A percentile compares a stretch with the other conserved stretches of the same genome.
Conservation (phyloP, 352 stramenopile genomes). For the Phytophthora quininea region DNA sequence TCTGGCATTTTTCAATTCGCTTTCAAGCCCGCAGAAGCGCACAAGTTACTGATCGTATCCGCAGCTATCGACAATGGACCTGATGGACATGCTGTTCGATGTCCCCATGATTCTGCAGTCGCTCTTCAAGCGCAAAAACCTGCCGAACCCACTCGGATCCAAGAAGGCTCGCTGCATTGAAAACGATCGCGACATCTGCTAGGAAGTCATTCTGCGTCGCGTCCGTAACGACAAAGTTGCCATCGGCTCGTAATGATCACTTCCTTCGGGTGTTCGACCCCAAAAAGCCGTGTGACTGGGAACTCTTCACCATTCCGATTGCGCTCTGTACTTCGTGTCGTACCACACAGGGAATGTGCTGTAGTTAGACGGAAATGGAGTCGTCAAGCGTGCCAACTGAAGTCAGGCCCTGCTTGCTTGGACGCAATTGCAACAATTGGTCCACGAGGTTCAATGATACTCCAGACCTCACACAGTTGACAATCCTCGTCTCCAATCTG, state of each 20-base stretch:
- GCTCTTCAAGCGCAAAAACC: not conserved
- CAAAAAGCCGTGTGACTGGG: slow-evolving; percentile 28
- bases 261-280: slow-evolving; percentile 43
- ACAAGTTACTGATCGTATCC: not conserved
- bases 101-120: slow-evolving; percentile 8
- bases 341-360: slow-evolving; percentile 35
- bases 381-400: slow-evolving; percentile 30
- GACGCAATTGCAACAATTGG: slow-evolving; percentile 22
- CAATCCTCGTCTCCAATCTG: slow-evolving; percentile 11
- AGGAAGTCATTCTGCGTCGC: slow-evolving; percentile 34
- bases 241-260: slow-evolving; percentile 30
- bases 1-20: slow-evolving; percentile 6
- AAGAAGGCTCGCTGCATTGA: slow-evolving; percentile 1
- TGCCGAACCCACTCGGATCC: slow-evolving; percentile 6
- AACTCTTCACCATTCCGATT: slow-evolving; percentile 37
- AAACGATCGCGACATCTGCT: not conserved
- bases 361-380: slow-evolving; percentile 21
- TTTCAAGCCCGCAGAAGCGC: slow-evolving; percentile 9
- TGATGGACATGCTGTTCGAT: slow-evolving; percentile 5
- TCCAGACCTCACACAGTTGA: no score
- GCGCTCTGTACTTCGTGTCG: slow-evolving; percentile 39
- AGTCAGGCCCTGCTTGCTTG: slow-evolving; percentile 26
- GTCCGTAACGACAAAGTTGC: slow-evolving; percentile 39
- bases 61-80: slow-evolving; percentile 4
- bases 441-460: no score